Percentiles rank a stretch among this genome's conserved stretches.
Evolutionary conservation across 2,329 filamentous ascomycete species (phyloP).

Genomic region (Massarina eburnea): DNA sequence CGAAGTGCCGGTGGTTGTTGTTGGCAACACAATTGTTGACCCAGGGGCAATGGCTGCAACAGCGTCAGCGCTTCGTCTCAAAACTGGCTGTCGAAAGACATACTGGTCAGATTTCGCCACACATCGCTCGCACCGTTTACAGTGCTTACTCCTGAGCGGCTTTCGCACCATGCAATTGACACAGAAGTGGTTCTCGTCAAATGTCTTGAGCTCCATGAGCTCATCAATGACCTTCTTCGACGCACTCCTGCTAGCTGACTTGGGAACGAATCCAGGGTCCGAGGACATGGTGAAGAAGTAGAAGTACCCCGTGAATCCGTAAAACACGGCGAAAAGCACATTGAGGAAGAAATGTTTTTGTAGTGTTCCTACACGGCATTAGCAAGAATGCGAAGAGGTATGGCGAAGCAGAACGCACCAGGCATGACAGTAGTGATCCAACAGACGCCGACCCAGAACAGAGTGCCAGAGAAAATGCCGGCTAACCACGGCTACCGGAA

Average conservation of each 20-base stretch:
- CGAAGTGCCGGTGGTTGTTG: slow-evolving; percentile 96
- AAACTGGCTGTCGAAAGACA: slow-evolving; percentile 43
- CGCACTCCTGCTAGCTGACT: slow-evolving; percentile 82
- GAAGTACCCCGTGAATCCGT: slow-evolving; percentile 75
- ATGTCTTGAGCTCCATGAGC: slow-evolving; percentile 80
- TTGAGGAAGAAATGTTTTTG: slow-evolving; percentile 72
- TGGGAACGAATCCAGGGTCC: slow-evolving; percentile 92
- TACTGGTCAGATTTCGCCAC: slow-evolving; percentile 97
- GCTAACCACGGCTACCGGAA: slow-evolving; percentile 77
- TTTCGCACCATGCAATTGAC: slow-evolving; percentile 92
- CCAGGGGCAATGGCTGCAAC: slow-evolving; percentile 89
- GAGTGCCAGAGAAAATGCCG: slow-evolving; percentile 84
- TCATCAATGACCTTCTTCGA: slow-evolving; percentile 89
- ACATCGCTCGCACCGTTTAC: slow-evolving; percentile 85
- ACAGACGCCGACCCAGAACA: slow-evolving; percentile 77
- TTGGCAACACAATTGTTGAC: slow-evolving; percentile 94
- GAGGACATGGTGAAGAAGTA: slow-evolving; percentile 82
- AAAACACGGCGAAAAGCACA: slow-evolving; percentile 68
- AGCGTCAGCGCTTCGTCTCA: slow-evolving; percentile 16
- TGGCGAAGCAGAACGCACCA: slow-evolving; percentile 51
- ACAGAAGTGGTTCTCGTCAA: slow-evolving; percentile 93
- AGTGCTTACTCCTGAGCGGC: slow-evolving; percentile 93
- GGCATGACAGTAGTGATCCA: slow-evolving; percentile 77
- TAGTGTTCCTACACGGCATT: slow-evolving; percentile 60
- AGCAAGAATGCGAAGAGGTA: slow-evolving; percentile 19